phyloP scores from a whole-genome alignment of 1,284 basidiomycete species.

The Takashimella koratensis region DNA sequence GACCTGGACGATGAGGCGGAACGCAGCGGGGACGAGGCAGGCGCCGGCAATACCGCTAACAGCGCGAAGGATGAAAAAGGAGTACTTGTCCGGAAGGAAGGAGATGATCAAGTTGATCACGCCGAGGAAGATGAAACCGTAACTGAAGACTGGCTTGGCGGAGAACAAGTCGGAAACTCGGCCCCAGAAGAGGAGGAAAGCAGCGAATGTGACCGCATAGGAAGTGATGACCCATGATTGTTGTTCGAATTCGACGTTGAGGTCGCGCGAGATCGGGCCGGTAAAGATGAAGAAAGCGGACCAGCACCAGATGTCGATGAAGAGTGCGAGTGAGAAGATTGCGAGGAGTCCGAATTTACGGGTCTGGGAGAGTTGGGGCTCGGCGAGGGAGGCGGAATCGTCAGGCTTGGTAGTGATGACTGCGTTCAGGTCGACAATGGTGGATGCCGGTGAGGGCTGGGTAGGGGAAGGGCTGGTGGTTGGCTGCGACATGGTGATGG shows the following conservation, averaged over 20 bases:
- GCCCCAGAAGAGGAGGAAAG: conserved; percentile 35
- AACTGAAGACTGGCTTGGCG: conserved; percentile 24
- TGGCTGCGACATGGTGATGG: too few relatives aligned
- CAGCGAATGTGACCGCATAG: conserved; percentile 30
- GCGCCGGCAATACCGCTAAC: conserved; percentile 35
- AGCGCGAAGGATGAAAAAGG: conserved; percentile 38
- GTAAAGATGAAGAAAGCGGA: conserved; percentile 23
- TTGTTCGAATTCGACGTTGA: conserved; percentile 20
- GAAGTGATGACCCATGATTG: conserved; percentile 31
- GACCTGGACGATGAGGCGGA: conserved; percentile 31
- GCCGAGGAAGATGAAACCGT: conserved; percentile 30
- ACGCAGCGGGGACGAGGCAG: conserved; percentile 30
- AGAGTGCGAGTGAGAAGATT: conserved; percentile 26
- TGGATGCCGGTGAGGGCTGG: too few relatives aligned
- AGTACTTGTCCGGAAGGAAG: conserved; percentile 33
- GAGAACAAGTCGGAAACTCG: conserved; percentile 32
- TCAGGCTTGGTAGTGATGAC: too few relatives aligned
- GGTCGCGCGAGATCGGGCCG: conserved; percentile 17
- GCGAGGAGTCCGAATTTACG: conserved; percentile 28
- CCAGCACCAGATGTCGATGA: conserved; percentile 30
- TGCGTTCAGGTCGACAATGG: too few relatives aligned
- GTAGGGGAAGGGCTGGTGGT: too few relatives aligned
- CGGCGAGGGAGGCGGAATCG: too few relatives aligned
- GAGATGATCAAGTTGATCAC: conserved; percentile 34
- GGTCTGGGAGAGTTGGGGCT: conserved; percentile 6